Base-by-base conservation (phyloP, 495 filamentous ascomycete species). In the Podospora pseudoanserina region DNA sequence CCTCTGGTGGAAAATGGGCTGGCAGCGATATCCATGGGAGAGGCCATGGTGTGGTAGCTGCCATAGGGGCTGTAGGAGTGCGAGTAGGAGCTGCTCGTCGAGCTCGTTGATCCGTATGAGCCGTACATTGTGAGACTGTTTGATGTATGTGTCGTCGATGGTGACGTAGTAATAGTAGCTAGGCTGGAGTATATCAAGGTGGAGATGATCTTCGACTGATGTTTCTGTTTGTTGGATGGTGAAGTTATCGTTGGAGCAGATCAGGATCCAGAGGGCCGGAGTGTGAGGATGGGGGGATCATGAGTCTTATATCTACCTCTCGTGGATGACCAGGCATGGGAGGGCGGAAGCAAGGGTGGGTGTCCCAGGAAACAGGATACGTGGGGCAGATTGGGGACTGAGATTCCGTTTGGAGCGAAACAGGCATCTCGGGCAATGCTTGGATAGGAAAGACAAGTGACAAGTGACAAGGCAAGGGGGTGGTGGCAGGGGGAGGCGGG, bases 1-100 rank as follows among this genome's bases (percentile, higher is more conserved):
- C 70, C 67, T 67, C 74, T 71, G 13, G 78, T 73, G 27, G 79
- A 78, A 34, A 78, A 79, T 70, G 75, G 76, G 66, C 74, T 80
- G 34, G 80, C 77, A 34, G 79, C 76, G 70, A 87, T 87, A 70
- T 87, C 85, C 71, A 86, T 80, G 68, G 85, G 83, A 59, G 81
- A 76, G 5, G 85, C 71, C 34, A 75, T 80, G 60, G 75, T 78
- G 70, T 73, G 77, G 69, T 67, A 71, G 23, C 63, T 53, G 68
- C 64, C 70, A 68, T 54, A 68, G 49, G 67, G 70, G 34, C 71
- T 68, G 66, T 68, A 75, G 65, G 77, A 78, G 77, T 77, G 75
- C 78, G 80, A 70, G 67, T 69, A 72, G n/a, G 68, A 70, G 67
- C 67, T 71, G 55, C 34, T 49, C 19, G 74, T 70, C 28, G 72